Conservation (phyloP, 2,329 filamentous ascomycete genomes). For the Orbilia quercus region DNA sequence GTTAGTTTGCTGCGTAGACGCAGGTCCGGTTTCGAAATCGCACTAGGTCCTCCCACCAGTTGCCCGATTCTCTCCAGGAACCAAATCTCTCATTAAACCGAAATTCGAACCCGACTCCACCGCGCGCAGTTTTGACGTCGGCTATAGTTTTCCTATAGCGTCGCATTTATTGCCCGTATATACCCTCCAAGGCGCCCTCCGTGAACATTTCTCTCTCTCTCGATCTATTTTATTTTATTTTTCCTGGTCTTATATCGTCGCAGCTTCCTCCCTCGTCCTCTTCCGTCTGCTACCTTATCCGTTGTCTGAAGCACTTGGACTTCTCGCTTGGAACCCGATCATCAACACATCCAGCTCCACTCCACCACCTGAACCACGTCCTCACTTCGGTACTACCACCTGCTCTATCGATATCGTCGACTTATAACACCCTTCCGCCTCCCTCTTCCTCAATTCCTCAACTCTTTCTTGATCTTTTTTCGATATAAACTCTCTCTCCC, state of each 20-base stretch:
- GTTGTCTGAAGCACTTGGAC: conserved; percentile 2
- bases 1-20: conserved; percentile 23
- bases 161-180: conserved; percentile 7
- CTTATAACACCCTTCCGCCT: background rate
- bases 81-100: conserved; percentile 3
- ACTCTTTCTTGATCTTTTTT: conserved; percentile 14
- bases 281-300: conserved; percentile 7
- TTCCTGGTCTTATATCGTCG: conserved; percentile 2
- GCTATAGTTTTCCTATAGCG: background rate
- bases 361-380: conserved; percentile 4
- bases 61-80: conserved; percentile 8
- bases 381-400: too few relatives aligned
- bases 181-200: background rate
- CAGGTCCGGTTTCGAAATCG: conserved; percentile 18
- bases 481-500: conserved; percentile 29
- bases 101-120: background rate
- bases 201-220: too few relatives aligned
- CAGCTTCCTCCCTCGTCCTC: conserved; percentile 3
- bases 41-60: conserved; percentile 12
- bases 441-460: conserved; percentile 8
- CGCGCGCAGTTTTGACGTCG: background rate
- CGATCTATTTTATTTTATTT: background rate
- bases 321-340: conserved; percentile 9
- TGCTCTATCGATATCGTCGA: conserved; percentile 9
- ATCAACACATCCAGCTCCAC: conserved; percentile 16